Evolutionary conservation across 352 stramenopile species (phyloP).

Genomic region (Phytophthora tentaculata): DNA sequence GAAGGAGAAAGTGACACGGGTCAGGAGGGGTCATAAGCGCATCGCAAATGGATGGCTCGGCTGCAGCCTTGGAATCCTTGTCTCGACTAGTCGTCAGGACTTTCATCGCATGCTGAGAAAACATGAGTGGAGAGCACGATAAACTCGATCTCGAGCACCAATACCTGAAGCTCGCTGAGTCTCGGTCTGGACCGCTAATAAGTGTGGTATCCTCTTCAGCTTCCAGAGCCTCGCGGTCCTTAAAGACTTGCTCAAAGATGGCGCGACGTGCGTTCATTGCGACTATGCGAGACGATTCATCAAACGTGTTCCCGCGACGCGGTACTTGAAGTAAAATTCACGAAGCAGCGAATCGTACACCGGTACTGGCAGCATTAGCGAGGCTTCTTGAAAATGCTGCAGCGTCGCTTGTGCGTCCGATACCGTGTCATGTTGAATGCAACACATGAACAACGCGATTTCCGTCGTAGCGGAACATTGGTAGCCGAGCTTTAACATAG

Average conservation of each 20-base stretch:
- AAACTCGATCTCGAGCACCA: slow-evolving; percentile 56
- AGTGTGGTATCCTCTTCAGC: background rate
- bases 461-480: slow-evolving; percentile 61
- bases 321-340: slow-evolving; percentile 84
- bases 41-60: slow-evolving; percentile 51
- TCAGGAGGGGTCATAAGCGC: slow-evolving; percentile 57
- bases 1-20: slow-evolving; percentile 63
- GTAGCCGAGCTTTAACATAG: slow-evolving; percentile 51
- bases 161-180: slow-evolving; percentile 47
- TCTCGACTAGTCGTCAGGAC: slow-evolving; percentile 74
- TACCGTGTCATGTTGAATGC: slow-evolving; percentile 52
- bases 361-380: slow-evolving; percentile 56
- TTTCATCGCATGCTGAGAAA: slow-evolving; percentile 74
- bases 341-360: slow-evolving; percentile 76
- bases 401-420: slow-evolving; percentile 46
- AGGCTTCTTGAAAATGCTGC: slow-evolving; percentile 51
- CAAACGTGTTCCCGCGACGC: slow-evolving; percentile 56
- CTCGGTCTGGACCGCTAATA: slow-evolving; percentile 12
- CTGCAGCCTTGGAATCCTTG: slow-evolving; percentile 64
- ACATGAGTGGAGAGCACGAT: slow-evolving; percentile 66
- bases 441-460: slow-evolving; percentile 69
- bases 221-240: slow-evolving; percentile 47
- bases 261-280: slow-evolving; percentile 62
- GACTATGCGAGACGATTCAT: slow-evolving; percentile 62
- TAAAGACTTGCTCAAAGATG: slow-evolving; percentile 64